phyloP scores from a whole-genome alignment of 495 filamentous ascomycete species.

The Penicillium daleae region DNA sequence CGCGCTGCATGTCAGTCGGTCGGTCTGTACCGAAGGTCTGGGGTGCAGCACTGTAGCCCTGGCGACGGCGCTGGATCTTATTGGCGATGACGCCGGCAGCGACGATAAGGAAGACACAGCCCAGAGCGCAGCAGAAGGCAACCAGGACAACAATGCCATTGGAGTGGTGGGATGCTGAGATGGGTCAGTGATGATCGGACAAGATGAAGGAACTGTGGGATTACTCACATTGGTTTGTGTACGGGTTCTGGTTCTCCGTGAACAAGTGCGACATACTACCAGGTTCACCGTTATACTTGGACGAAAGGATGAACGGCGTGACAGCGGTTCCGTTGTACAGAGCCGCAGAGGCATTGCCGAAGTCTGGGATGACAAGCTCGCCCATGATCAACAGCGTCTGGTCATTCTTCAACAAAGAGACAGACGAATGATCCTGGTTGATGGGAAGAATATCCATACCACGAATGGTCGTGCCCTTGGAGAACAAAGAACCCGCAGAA shows the following conservation, averaged over 20 bases:
- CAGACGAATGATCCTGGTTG: conserved; percentile 64
- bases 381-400: conserved; percentile 83
- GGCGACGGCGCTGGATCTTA: conserved; percentile 77
- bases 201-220: conserved; percentile 4
- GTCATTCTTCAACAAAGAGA: conserved; percentile 62
- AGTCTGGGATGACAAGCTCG: conserved; percentile 70
- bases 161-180: conserved; percentile 62
- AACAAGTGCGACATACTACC: conserved; percentile 81
- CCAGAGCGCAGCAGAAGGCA: conserved; percentile 86
- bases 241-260: conserved; percentile 71
- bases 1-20: conserved; percentile 71
- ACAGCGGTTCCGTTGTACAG: conserved; percentile 81
- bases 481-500: conserved; percentile 60
- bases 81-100: conserved; percentile 81
- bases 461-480: conserved; percentile 65
- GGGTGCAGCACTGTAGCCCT: conserved; percentile 85
- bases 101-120: conserved; percentile 85
- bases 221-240: conserved; percentile 55
- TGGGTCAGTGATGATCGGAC: conserved; percentile 28
- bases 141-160: conserved; percentile 90
- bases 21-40: conserved; percentile 71
- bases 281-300: conserved; percentile 59
- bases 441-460: conserved; percentile 81
- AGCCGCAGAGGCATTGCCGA: conserved; percentile 84
- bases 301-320: conserved; percentile 78